Evolutionary conservation across 2,329 filamentous ascomycete genomes (phyloP).

Genomic region (Paecilomyces niveus): DNA sequence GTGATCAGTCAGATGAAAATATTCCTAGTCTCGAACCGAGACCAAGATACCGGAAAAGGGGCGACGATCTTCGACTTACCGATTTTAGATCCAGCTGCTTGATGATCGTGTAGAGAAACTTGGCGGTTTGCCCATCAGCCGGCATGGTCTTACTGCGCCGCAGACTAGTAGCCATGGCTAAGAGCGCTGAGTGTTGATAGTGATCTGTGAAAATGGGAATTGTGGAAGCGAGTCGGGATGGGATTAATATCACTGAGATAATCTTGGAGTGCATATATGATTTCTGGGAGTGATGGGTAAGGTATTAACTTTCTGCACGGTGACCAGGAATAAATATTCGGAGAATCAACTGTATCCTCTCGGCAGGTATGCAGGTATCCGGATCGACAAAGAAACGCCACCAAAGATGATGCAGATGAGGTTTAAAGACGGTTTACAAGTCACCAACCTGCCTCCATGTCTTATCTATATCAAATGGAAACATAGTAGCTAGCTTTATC

Average conservation of each 20-base stretch:
- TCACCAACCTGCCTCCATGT: background rate
- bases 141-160: slow-evolving; percentile 39
- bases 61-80: slow-evolving; percentile 24
- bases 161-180: slow-evolving; percentile 21
- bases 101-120: slow-evolving; percentile 50
- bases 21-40: background rate
- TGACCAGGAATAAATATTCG: background rate
- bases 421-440: background rate
- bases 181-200: background rate
- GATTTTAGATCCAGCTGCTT: slow-evolving; percentile 49
- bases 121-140: slow-evolving; percentile 43
- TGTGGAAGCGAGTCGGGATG: background rate
- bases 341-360: background rate
- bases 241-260: background rate
- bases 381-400: background rate
- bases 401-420: background rate
- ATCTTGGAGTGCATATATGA: background rate
- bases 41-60: slow-evolving; percentile 3
- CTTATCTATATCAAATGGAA: background rate
- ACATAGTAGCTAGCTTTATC: background rate
- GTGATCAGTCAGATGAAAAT: background rate
- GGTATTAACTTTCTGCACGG: background rate
- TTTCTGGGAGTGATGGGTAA: background rate
- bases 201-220: background rate
- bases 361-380: background rate